Conservation (phyloP, 495 filamentous ascomycete genomes). For the Penicillium cosmopolitanum region DNA sequence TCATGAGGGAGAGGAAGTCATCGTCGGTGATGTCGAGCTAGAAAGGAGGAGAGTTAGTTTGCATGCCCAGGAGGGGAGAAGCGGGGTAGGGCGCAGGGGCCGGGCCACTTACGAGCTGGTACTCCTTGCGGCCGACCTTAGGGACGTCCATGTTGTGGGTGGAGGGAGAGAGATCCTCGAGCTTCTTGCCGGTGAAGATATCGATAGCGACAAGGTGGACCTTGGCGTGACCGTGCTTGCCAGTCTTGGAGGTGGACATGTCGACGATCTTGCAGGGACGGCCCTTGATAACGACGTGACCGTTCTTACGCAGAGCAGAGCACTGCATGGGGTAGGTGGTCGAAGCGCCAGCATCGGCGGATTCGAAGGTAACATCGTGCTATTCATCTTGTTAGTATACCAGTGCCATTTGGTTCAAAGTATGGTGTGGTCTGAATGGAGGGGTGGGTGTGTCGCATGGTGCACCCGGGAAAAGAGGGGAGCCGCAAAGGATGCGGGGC, state of each 20-base stretch:
- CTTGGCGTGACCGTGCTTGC: slow-evolving; percentile 99
- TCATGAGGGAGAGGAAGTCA: slow-evolving; percentile 87
- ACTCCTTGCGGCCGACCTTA: slow-evolving; percentile 85
- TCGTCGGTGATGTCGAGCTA: slow-evolving; percentile 90
- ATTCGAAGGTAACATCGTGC: slow-evolving; percentile 92
- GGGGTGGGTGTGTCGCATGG: slow-evolving; percentile 17
- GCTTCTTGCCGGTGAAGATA: slow-evolving; percentile 99
- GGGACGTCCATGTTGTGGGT: slow-evolving; percentile 99
- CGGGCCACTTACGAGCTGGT: slow-evolving; percentile 77
- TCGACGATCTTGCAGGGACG: slow-evolving; percentile 99
- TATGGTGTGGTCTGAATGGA: slow-evolving; percentile 1
- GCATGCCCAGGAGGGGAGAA: background rate
- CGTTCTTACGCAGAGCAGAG: slow-evolving; percentile 98
- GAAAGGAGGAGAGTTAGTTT: background rate
- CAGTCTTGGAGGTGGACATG: slow-evolving; percentile 99
- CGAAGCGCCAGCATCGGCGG: slow-evolving; percentile 92
- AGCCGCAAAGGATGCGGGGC: slow-evolving; percentile 42
- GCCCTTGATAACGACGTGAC: slow-evolving; percentile 94
- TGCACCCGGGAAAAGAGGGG: slow-evolving; percentile 26
- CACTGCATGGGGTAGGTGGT: slow-evolving; percentile 97
- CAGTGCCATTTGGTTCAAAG: too few species aligned
- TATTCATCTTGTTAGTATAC: slow-evolving; percentile 36
- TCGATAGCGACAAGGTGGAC: slow-evolving; percentile 96
- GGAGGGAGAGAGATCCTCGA: slow-evolving; percentile 98
- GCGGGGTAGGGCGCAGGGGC: background rate